phyloP scores from a whole-genome alignment of 2,329 filamentous ascomycete genomes.

The Penicillium vulpinum region DNA sequence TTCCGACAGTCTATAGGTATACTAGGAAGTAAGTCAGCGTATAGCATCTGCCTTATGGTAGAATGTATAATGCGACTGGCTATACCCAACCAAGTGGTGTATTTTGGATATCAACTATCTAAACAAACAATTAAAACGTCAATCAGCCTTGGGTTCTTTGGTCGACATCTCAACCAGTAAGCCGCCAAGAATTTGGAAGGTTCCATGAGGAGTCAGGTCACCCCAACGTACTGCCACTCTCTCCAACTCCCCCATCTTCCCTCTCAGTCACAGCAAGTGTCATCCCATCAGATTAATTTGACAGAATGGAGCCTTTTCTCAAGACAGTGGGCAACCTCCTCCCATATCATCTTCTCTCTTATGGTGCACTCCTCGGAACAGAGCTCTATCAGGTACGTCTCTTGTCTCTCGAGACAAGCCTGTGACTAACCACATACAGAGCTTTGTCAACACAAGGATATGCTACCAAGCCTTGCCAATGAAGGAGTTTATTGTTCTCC shows the following conservation, averaged over 20 bases:
- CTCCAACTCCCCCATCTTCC: background rate
- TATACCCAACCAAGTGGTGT: background rate
- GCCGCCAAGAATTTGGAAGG: constrained; percentile 4
- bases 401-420: background rate
- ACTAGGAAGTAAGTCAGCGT: background rate
- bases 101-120: no score
- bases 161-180: background rate
- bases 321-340: constrained; percentile 18
- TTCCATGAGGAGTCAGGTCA: no score
- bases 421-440: constrained; percentile 20
- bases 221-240: background rate
- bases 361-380: constrained; percentile 43
- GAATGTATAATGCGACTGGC: background rate
- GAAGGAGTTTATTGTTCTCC: constrained; percentile 40
- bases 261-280: background rate
- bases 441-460: constrained; percentile 45
- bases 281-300: background rate
- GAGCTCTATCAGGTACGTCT: constrained; percentile 37
- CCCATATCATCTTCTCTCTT: constrained; percentile 41
- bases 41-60: background rate
- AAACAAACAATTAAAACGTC: background rate
- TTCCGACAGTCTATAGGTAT: no score
- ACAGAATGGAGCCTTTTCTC: constrained; percentile 16
- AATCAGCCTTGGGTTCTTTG: background rate
- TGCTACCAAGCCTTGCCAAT: constrained; percentile 37